Conservation (phyloP, 2,329 filamentous ascomycete species). For the Thyridium curvatum region DNA sequence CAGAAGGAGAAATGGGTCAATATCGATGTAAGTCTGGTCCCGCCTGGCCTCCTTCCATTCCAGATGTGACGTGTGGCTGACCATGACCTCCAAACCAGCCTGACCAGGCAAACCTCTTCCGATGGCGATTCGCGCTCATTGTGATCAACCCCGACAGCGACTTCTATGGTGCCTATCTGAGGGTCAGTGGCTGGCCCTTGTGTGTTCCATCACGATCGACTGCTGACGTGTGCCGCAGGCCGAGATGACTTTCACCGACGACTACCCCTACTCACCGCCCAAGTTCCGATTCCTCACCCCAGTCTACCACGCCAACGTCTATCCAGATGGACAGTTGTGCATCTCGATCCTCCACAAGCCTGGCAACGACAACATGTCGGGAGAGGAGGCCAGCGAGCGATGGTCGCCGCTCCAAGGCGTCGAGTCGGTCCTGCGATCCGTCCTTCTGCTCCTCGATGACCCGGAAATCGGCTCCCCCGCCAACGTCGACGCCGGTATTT, state of each 20-base stretch:
- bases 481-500: slow-evolving; percentile 87
- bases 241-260: slow-evolving; percentile 77
- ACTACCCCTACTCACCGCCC: slow-evolving; percentile 87
- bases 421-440: slow-evolving; percentile 88
- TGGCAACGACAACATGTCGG: slow-evolving; percentile 88
- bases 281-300: slow-evolving; percentile 77
- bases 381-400: slow-evolving; percentile 81
- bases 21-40: slow-evolving; percentile 59
- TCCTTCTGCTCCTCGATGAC: slow-evolving; percentile 86
- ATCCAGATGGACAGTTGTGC: slow-evolving; percentile 82
- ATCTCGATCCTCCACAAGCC: slow-evolving; percentile 94
- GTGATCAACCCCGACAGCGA: slow-evolving; percentile 87
- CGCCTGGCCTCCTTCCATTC: too few relatives aligned
- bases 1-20: slow-evolving; percentile 90
- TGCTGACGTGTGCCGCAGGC: slow-evolving; percentile 41
- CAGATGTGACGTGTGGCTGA: not conserved
- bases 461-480: slow-evolving; percentile 90
- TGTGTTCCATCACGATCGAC: not conserved
- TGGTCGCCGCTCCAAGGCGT: slow-evolving; percentile 94
- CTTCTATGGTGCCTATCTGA: slow-evolving; percentile 92
- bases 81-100: slow-evolving; percentile 40
- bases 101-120: slow-evolving; percentile 75
- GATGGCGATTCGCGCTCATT: slow-evolving; percentile 84
- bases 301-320: slow-evolving; percentile 91
- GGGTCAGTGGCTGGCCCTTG: slow-evolving; percentile 30